Evolutionary conservation across 805 yeast species (phyloP).

Genomic region (Teunomyces gatunensis): DNA sequence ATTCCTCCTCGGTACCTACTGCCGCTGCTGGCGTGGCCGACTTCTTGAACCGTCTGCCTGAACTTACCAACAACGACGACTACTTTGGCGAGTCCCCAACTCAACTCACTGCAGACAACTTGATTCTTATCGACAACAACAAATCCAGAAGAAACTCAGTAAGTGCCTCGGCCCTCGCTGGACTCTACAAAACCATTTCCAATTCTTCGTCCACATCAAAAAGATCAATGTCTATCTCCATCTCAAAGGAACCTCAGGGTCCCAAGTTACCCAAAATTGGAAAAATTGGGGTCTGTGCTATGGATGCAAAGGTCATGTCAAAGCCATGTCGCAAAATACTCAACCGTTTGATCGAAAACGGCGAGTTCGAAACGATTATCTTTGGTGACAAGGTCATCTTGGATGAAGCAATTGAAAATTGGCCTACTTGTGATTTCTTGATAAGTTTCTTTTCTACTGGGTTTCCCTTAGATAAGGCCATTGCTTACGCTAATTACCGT

Average conservation of each 20-base stretch:
- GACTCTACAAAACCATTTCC: slow-evolving; percentile 34
- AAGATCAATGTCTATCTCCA: slow-evolving; percentile 30
- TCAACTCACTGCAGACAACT: slow-evolving; percentile 16
- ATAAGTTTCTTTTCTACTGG: slow-evolving; percentile 94
- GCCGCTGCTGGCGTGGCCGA: slow-evolving; percentile 16
- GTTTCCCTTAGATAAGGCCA: slow-evolving; percentile 94
- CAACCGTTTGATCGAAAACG: slow-evolving; percentile 82
- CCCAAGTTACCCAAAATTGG: slow-evolving; percentile 73
- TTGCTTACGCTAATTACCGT: slow-evolving; percentile 80
- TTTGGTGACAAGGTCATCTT: slow-evolving; percentile 96
- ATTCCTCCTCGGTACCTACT: background rate
- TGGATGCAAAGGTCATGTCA: slow-evolving; percentile 94
- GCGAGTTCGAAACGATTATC: slow-evolving; percentile 94
- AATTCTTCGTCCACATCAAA: slow-evolving; percentile 33
- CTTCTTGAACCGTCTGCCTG: background rate
- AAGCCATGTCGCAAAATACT: slow-evolving; percentile 93
- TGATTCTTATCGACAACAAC: slow-evolving; percentile 10
- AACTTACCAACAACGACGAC: background rate
- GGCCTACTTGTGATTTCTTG: slow-evolving; percentile 98
- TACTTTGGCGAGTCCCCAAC: slow-evolving; percentile 4
- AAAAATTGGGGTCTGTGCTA: slow-evolving; percentile 96
- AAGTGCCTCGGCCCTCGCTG: slow-evolving; percentile 12
- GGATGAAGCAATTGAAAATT: slow-evolving; percentile 90
- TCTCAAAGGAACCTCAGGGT: slow-evolving; percentile 38
- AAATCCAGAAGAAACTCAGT: slow-evolving; percentile 22